These are phyloP conservation scores for Gaultheria prostrata DNA, from an alignment of 148 eudicot species.

Conservation along the genomic window DNA sequence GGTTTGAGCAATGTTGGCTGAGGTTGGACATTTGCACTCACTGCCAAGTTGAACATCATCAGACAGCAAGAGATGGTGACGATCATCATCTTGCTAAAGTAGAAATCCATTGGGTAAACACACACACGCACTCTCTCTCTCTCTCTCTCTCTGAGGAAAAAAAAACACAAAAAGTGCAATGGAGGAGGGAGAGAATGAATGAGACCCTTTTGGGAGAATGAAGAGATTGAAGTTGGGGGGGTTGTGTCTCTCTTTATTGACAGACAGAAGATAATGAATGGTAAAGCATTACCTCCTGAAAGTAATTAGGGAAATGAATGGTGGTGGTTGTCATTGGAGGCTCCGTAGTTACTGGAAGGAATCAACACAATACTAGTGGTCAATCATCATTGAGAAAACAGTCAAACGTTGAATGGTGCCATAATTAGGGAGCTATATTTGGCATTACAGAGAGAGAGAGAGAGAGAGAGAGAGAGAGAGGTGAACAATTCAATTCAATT, in stretches of 20 bases:
- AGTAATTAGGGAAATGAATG: not conserved
- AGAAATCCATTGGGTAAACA: not conserved
- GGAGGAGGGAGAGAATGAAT: not conserved
- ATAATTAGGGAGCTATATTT: not conserved
- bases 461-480: no score
- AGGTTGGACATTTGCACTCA: not conserved
- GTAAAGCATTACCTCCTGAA: conserved; percentile 1
- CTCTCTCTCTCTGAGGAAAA: not conserved
- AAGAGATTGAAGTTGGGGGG: not conserved
- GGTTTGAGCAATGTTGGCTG: not conserved
- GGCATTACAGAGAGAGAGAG: not conserved
- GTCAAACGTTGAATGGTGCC: not conserved
- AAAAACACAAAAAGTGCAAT: not conserved
- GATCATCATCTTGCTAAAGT: not conserved
- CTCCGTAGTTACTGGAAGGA: not conserved
- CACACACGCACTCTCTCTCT: not conserved
- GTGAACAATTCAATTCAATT: no score
- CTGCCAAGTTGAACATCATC: conserved; percentile 2
- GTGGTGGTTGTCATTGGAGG: no score
- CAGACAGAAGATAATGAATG: not conserved
- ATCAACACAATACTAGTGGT: not conserved
- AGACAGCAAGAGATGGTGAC: not conserved
- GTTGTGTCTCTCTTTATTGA: not conserved
- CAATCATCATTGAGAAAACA: not conserved
- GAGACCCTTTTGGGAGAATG: not conserved